Evolutionary conservation across 2,329 filamentous ascomycete genomes (phyloP).

Genomic region (Exophiala sideris): DNA sequence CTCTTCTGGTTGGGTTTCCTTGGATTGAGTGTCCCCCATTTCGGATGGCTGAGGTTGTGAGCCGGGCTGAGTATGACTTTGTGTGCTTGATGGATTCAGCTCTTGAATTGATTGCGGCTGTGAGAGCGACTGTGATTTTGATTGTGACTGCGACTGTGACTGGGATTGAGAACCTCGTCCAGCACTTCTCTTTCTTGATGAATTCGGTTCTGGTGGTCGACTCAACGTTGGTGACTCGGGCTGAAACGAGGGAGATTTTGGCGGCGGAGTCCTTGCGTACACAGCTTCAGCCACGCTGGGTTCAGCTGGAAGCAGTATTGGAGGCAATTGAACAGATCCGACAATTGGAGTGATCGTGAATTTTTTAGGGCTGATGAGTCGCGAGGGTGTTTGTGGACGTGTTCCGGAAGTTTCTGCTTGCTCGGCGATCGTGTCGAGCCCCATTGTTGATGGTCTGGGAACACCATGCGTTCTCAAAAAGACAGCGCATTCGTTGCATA

Average conservation of each 20-base stretch:
- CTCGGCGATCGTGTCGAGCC: not conserved
- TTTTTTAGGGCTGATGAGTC: not conserved
- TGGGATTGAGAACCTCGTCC: conserved; percentile 18
- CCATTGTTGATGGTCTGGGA: conserved; percentile 9
- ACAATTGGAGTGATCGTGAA: not conserved
- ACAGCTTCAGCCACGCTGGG: not conserved
- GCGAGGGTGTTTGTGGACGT: not conserved
- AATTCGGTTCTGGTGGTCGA: conserved; percentile 19
- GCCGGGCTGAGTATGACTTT: conserved; percentile 1
- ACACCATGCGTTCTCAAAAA: conserved; percentile 12
- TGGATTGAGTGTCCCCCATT: conserved; percentile 8
- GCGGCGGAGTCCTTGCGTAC: not conserved
- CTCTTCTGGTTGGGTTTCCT: not conserved
- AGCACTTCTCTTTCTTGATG: conserved; percentile 19
- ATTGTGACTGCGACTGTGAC: conserved; percentile 5
- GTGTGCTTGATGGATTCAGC: not conserved
- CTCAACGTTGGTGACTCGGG: conserved; percentile 22
- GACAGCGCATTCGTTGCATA: conserved; percentile 13
- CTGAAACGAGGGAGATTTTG: conserved; percentile 24
- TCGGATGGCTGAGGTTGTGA: not conserved
- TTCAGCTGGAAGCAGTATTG: not conserved
- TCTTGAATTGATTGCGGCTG: conserved; percentile 11
- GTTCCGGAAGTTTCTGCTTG: not conserved
- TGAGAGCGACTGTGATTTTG: conserved; percentile 4
- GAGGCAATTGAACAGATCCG: conserved; percentile 1